phyloP scores from a whole-genome alignment of 164 flowering plant genomes.

The Magnolia sinica region DNA sequence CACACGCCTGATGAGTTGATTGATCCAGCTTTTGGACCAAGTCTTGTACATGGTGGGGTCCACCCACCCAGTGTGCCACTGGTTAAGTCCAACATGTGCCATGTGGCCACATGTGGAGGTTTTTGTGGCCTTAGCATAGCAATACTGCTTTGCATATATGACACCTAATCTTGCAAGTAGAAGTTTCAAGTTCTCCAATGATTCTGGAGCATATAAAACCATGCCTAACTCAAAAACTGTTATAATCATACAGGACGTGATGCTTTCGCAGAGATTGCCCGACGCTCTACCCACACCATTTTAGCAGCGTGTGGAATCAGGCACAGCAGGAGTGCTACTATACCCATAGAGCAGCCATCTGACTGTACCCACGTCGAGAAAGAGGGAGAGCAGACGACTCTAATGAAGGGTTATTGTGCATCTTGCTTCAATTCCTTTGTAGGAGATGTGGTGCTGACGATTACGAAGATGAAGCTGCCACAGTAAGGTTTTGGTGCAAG shows the following conservation, averaged over 20 bases:
- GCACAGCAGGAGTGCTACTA: constrained; percentile 30
- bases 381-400: constrained; percentile 23
- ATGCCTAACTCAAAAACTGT: neutral
- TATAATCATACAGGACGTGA: constrained; percentile 27
- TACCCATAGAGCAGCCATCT: constrained; percentile 33
- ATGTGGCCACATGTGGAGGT: no score
- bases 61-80: no score
- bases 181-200: neutral
- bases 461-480: constrained; percentile 29
- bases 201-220: neutral
- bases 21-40: no score
- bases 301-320: constrained; percentile 60
- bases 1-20: no score
- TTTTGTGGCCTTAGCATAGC: no score
- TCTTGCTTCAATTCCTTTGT: constrained; percentile 47
- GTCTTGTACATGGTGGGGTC: no score
- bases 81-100: no score
- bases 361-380: constrained; percentile 40
- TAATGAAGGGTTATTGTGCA: constrained; percentile 38
- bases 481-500: neutral
- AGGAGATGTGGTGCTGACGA: constrained; percentile 36
- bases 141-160: neutral
- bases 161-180: neutral
- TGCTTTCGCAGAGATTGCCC: constrained; percentile 45
- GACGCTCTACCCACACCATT: constrained; percentile 53